Percentiles rank a stretch among this genome's conserved stretches.
Conservation (phyloP, 2,329 filamentous ascomycete genomes). For the Westerdykella ornata region DNA sequence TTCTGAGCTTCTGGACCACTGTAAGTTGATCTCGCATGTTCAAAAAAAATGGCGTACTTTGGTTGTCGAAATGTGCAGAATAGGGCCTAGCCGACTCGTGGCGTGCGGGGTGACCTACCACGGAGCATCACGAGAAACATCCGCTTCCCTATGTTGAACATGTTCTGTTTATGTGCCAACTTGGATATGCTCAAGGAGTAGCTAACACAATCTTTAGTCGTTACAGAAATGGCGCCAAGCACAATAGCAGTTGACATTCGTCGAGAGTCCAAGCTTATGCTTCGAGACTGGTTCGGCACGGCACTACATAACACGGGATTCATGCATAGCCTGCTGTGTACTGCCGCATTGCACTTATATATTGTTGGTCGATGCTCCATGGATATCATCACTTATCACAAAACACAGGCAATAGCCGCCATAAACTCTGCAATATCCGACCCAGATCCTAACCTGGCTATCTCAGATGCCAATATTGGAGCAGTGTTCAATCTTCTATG, state of each 20-base stretch:
- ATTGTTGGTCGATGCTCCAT: conserved; percentile 28
- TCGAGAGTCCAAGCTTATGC: conserved; percentile 30
- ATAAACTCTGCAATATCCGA: conserved; percentile 29
- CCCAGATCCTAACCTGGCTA: conserved; percentile 17
- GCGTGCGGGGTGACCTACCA: too few species aligned
- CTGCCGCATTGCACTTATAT: conserved; percentile 30
- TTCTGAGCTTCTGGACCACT: conserved; percentile 32
- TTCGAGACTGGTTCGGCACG: conserved; percentile 33
- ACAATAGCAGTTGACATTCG: conserved; percentile 35
- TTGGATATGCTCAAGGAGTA: neutral
- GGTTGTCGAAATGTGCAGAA: conserved; percentile 5
- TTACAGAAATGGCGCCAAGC: conserved; percentile 32
- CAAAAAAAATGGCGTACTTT: conserved; percentile 4
- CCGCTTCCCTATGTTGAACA: too few species aligned
- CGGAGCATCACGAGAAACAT: too few species aligned
- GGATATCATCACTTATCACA: conserved; percentile 29
- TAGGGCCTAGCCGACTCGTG: too few species aligned
- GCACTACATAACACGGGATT: conserved; percentile 32
- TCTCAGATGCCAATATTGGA: conserved; percentile 35
- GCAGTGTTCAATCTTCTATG: conserved; percentile 36
- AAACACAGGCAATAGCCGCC: conserved; percentile 28
- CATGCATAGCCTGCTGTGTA: conserved; percentile 36
- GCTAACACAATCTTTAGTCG: conserved; percentile 15
- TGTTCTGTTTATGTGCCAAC: too few species aligned
- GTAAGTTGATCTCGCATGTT: conserved; percentile 23